These are phyloP conservation scores for Camelina neglecta DNA, from an alignment of 345 rosid species.

Conservation along the genomic window DNA sequence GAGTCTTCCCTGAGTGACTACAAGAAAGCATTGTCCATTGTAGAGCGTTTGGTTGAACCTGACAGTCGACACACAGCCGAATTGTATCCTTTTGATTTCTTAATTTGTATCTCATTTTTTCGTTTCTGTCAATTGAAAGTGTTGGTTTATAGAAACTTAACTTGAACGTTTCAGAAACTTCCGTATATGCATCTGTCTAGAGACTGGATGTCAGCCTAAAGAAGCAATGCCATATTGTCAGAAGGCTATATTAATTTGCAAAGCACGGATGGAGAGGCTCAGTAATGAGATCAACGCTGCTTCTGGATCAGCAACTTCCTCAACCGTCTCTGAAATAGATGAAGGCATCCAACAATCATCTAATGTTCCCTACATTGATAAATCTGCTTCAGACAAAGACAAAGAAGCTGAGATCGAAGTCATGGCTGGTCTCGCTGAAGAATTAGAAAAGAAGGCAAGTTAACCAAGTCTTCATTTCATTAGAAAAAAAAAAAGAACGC, in stretches of 20 bases:
- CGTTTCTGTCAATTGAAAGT: neutral
- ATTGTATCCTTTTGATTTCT: constrained; percentile 72
- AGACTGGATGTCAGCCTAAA: constrained; percentile 72
- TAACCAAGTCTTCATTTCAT: neutral
- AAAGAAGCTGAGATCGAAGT: constrained; percentile 79
- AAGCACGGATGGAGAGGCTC: constrained; percentile 65
- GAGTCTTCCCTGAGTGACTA: constrained; percentile 92
- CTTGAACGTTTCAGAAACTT: constrained; percentile 72
- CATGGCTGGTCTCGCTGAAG: constrained; percentile 68
- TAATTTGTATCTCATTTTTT: neutral
- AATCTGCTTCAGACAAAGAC: constrained; percentile 61
- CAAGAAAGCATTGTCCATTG: constrained; percentile 68
- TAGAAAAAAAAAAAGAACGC: neutral
- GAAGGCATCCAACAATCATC: constrained; percentile 66
- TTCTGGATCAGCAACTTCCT: constrained; percentile 54
- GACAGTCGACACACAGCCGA: constrained; percentile 87
- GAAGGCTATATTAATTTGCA: constrained; percentile 80
- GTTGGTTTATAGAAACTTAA: constrained; percentile 46
- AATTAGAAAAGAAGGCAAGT: constrained; percentile 88
- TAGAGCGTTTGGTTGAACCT: constrained; percentile 82
- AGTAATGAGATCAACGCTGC: constrained; percentile 58
- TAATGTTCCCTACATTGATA: constrained; percentile 51
- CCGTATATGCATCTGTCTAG: constrained; percentile 82
- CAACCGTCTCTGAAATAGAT: constrained; percentile 58
- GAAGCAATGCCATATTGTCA: constrained; percentile 87